Base-by-base conservation (phyloP, 306 rosid genomes). In the Cucurbita pepo region DNA sequence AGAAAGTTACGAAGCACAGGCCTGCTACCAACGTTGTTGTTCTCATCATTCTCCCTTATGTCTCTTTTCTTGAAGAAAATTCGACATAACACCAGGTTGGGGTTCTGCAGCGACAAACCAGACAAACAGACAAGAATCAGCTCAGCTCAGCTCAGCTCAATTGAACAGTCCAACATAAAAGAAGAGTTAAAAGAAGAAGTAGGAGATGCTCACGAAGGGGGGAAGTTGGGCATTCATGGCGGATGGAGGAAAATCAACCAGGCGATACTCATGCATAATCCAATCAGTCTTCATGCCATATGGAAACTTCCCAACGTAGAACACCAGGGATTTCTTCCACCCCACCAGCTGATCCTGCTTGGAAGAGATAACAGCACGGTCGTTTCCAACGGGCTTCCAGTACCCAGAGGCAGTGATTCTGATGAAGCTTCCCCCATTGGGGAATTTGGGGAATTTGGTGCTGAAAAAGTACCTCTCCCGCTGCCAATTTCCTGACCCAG, bases 391-490 rank as follows among this genome's bases (percentile, higher is more conserved):
- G 0, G 95, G 85, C 56, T 86, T 88, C 95, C 95, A 88, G 56
- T 86, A 86, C 77, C 95, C 95, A 14, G 95, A 88, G 72, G 78
- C 88, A 3, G 92, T 87, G 4, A 90, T 89, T 76, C 92, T 84
- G 87, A 84, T 90, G 58, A 90, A 87, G 77, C 89, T 84, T 1
- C 85, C 83, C 0, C 96, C 90, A 61, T 87, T 90, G 14, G 88
- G 90, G 58, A 84, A 85, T 77, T 89, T 89, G 0, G 89, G 59
- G 43, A 85, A 88, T 37, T 87, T 82, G 1, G 87, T 88, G 47
- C 90, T 87, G 74, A 90, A 90, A 37, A 87, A 90, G 65, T 90
- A 90, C 86, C 92, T 85, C 63, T 90, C 96, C 75, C 88, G 85
- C 76, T 85, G 92, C 41, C 44, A 56, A 21, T 73, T 54, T 1